phyloP scores from a whole-genome alignment of 2,329 filamentous ascomycete species.

The Cercospora sp. region DNA sequence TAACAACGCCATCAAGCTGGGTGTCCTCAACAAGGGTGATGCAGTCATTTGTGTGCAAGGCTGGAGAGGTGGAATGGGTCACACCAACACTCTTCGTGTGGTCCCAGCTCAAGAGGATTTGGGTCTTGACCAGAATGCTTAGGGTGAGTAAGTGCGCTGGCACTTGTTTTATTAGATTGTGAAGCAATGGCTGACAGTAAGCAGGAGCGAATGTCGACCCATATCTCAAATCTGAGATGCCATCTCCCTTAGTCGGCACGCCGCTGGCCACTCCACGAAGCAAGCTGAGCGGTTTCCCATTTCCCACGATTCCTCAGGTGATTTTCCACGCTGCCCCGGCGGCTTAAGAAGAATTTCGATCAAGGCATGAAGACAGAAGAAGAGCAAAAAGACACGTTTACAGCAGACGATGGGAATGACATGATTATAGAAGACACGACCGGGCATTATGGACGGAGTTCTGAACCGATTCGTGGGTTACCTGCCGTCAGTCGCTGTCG shows the following conservation, averaged over 20 bases:
- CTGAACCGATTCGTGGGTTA: background rate
- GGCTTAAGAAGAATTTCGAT: background rate
- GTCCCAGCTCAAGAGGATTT: conserved; percentile 53
- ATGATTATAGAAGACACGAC: conserved; percentile 8
- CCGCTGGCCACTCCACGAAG: conserved; percentile 11
- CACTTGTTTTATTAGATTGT: too few species aligned
- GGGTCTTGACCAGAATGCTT: conserved; percentile 51
- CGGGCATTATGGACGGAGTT: conserved; percentile 2
- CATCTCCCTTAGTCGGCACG: conserved; percentile 1
- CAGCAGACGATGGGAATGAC: conserved; percentile 4
- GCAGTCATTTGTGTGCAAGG: conserved; percentile 82
- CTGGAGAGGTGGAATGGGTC: conserved; percentile 88
- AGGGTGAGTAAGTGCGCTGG: conserved; percentile 22
- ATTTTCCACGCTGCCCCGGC: conserved; percentile 3
- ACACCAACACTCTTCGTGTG: conserved; percentile 74
- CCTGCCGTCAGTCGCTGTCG: background rate
- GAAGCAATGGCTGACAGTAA: background rate
- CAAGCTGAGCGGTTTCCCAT: conserved; percentile 9
- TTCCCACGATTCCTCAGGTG: conserved; percentile 7
- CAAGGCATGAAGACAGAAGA: conserved; percentile 2
- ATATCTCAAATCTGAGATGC: conserved; percentile 6
- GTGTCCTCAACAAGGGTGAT: conserved; percentile 70
- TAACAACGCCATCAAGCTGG: conserved; percentile 78
- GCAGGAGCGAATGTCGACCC: conserved; percentile 2
- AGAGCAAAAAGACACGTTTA: conserved; percentile 1